Conservation (phyloP, 1,139 yeast genomes). For the Debaryomyces psychrophilus region DNA sequence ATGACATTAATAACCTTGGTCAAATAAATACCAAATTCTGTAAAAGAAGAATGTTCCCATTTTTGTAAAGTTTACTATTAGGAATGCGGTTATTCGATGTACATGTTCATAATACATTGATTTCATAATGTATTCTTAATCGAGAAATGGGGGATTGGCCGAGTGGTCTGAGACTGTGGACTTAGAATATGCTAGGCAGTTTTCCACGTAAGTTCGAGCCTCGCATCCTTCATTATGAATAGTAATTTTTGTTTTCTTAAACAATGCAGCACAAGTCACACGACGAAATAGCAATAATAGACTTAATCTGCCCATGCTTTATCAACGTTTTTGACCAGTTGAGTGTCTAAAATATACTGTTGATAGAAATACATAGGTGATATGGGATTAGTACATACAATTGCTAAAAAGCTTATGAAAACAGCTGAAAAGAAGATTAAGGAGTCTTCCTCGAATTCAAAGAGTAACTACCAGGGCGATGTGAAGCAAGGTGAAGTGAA, state of each 20-base stretch:
- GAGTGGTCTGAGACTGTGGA: conserved; percentile 58
- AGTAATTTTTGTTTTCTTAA: conserved; percentile 27
- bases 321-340: neutral
- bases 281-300: conserved; percentile 5
- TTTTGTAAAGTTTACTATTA: neutral
- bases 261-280: conserved; percentile 6
- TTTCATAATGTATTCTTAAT: no score
- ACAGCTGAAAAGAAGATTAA: conserved; percentile 11
- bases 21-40: neutral
- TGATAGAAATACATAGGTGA: neutral
- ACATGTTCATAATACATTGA: neutral
- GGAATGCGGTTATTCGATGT: no score
- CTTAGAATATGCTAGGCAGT: conserved; percentile 46
- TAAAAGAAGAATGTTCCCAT: neutral
- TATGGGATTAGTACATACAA: conserved; percentile 12
- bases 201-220: conserved; percentile 88
- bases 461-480: conserved; percentile 5
- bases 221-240: conserved; percentile 77
- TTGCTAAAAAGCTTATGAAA: conserved; percentile 13
- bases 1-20: conserved; percentile 8
- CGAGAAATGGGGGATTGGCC: conserved; percentile 50
- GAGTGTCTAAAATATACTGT: neutral
- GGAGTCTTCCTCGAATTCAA: conserved; percentile 7
- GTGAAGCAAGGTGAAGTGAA: conserved; percentile 8
- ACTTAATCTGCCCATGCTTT: neutral